Base-by-base conservation (phyloP, 2,329 filamentous ascomycete species). In the Colletotrichum karsti region DNA sequence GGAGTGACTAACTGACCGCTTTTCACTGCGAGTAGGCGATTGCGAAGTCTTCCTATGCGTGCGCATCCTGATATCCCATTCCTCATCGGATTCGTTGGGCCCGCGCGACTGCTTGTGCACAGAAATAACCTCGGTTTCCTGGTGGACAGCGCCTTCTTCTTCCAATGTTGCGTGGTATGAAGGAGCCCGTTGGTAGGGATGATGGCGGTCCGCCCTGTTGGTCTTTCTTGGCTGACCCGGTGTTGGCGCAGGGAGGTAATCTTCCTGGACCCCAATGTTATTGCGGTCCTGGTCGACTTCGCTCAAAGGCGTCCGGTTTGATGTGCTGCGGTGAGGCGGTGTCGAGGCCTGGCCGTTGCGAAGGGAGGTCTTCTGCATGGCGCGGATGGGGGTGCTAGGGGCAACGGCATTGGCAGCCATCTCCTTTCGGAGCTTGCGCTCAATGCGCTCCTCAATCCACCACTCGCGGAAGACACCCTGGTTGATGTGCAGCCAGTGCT, bases 401-500 rank as follows among this genome's bases (percentile, higher is more conserved):
- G 80, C 76, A 24, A 83, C 81, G 63, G 83, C 84, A 41, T 83
- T 76, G 18, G 83, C 80, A 24, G 87, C 83, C 74, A 88, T 82
- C 76, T 91, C 88, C 77, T 87, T 89, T 51, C 88, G 82, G 60
- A 90, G 81, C 77, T 87, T 89, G 62, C 87, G 90, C 79, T 94
- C 92, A 65, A 95, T 83, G 76, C 94, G 93, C 82, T 95, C 93
- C 82, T 94, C 94, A 75, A 96, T 88, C 93, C 95, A 98, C 96
- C 96, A 99, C 81, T 98, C 94, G n/a, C 96, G 90, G 90, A 99
- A 99, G 37, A 93, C 91, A 37, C 93, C 93, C 81, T 99, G 96
- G 83, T 99, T 98, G 70, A 99, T 88, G 78, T 99, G 96, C 61
- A 99, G 88, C 96, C 96, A 99, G 82, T 99, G 96, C 82, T 99